Evolutionary conservation across 257 asterid species (phyloP).

Genomic region (Orobanche coerulescens): DNA sequence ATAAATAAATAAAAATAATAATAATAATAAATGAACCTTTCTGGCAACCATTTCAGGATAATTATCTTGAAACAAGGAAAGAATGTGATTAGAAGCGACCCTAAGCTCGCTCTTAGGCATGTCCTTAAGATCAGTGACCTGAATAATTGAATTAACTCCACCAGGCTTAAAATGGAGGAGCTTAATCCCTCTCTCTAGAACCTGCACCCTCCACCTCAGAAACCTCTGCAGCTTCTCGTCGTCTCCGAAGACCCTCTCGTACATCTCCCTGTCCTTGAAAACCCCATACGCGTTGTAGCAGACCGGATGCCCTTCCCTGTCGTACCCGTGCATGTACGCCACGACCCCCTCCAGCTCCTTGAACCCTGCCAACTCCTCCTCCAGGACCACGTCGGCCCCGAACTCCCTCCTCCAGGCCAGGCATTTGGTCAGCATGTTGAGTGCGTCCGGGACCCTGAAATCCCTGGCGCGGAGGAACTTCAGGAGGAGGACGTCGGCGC

Average conservation of each 20-base stretch:
- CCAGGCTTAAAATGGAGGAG: slow-evolving; percentile 65
- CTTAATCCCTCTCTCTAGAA: slow-evolving; percentile 48
- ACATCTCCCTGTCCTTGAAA: slow-evolving; percentile 64
- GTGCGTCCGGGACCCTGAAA: slow-evolving; percentile 50
- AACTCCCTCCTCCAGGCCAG: slow-evolving; percentile 64
- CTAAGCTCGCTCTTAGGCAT: slow-evolving; percentile 89
- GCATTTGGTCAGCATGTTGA: slow-evolving; percentile 52
- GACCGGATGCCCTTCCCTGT: slow-evolving; percentile 64
- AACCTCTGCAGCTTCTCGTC: slow-evolving; percentile 31
- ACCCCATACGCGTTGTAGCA: slow-evolving; percentile 90
- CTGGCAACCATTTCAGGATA: slow-evolving; percentile 94
- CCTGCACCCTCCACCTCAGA: slow-evolving; percentile 36
- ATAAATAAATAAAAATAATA: neutral
- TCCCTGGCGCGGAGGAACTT: slow-evolving; percentile 91
- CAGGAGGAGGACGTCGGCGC: slow-evolving; percentile 68
- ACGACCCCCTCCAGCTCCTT: slow-evolving; percentile 75
- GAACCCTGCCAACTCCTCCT: slow-evolving; percentile 60
- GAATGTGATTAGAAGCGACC: slow-evolving; percentile 71
- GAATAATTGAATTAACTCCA: slow-evolving; percentile 56
- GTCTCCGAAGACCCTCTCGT: slow-evolving; percentile 53
- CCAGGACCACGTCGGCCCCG: slow-evolving; percentile 53
- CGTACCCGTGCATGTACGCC: slow-evolving; percentile 64
- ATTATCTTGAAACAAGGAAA: slow-evolving; percentile 82
- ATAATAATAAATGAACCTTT: slow-evolving; percentile 42
- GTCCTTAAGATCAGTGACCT: slow-evolving; percentile 44